Base-by-base conservation (phyloP, 495 filamentous ascomycete species). In the Annulohypoxylon maeteangense region DNA sequence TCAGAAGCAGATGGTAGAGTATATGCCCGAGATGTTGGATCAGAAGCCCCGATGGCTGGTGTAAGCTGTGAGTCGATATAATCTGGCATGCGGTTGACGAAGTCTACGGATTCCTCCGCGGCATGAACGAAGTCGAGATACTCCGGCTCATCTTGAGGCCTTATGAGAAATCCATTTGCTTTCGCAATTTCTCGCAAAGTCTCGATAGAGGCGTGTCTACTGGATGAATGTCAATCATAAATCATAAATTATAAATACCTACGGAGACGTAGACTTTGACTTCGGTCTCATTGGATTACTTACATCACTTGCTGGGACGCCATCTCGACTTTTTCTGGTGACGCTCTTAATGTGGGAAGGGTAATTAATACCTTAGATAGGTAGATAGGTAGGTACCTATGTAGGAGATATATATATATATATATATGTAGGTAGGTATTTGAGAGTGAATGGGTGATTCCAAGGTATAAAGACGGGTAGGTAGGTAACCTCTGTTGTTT, bases 1-100 rank as follows among this genome's bases (percentile, higher is more conserved):
- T 79, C 71, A 11, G 74, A 58, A 53, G 71, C 62, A n/a, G 34
- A 12, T 14, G 72, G 75, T 29, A 69, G 25, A 0, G 29, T 29
- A n/a, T 66, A 69, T 22, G 50, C 60, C 16, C 65, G 65, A 45
- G 54, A 7, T 4, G 6, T 34, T 40, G 3, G 4, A 20, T 5
- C 23, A 44, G 32, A 8, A 18, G 22, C 2, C 5, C 11, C 16
- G 27, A 38, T 6, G 23, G 23, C 32, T 0, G 50, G 60, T 1
- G 27, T 47, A 8, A 73, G 56, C 16, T 65, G 32, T 22, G 70
- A 61, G 29, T 69, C 60, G 20, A 61, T 4, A 48, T 61, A 73
- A 40, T 69, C 56, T 14, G 23, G 23, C 48, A 73, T 50, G 7
- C 51, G 27, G 14, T 68, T 36, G 55, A 69, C 65, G 29, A 51